Percentiles rank a stretch among this genome's conserved stretches.
phyloP scores from a whole-genome alignment of 331 rosid genomes.

The Spiraea crenata region DNA sequence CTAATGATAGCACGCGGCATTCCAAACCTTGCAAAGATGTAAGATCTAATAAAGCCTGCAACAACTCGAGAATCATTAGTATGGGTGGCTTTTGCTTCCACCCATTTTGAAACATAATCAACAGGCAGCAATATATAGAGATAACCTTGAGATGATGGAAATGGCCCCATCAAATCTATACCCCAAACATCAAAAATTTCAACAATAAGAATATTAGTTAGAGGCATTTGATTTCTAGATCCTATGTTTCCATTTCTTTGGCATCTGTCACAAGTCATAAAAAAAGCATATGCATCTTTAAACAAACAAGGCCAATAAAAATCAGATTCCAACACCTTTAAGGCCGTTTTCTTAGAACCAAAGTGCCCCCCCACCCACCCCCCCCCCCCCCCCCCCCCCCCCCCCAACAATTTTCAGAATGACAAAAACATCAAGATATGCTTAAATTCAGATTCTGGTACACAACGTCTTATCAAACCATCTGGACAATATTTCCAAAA shows the following conservation, averaged over 20 bases:
- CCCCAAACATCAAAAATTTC: background rate
- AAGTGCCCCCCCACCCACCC: background rate
- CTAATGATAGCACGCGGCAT: background rate
- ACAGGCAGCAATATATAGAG: background rate
- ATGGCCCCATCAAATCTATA: background rate
- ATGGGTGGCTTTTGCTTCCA: background rate
- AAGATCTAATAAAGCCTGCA: background rate
- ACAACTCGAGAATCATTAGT: background rate
- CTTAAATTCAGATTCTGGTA: background rate
- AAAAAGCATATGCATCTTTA: background rate
- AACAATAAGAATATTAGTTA: too few species aligned
- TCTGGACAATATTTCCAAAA: background rate
- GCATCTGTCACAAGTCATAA: too few species aligned
- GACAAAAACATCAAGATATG: background rate
- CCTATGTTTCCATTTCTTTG: too few species aligned
- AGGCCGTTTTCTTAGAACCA: background rate
- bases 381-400: too few species aligned
- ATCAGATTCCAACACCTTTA: background rate
- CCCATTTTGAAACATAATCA: background rate
- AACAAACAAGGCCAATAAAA: background rate
- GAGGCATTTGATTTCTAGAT: too few species aligned
- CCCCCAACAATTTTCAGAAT: background rate
- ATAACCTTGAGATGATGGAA: background rate
- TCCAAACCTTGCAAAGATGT: background rate
- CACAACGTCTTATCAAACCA: background rate